Base-by-base conservation (phyloP, 2,329 filamentous ascomycete genomes). In the Penicillium frequentans region DNA sequence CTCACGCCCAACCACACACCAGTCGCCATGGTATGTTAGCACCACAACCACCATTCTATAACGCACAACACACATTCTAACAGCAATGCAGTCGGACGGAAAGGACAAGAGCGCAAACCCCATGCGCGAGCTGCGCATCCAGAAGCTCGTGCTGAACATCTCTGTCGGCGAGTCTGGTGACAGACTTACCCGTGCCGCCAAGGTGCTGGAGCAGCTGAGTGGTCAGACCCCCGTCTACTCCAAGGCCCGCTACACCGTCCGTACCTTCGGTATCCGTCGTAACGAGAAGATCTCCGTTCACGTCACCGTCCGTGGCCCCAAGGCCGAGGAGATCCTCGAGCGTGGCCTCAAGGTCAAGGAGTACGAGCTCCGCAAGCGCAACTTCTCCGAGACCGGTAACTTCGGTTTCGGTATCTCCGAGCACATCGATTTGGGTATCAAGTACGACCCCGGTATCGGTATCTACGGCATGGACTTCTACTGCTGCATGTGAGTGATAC, bases 381-480 rank as follows among this genome's bases (percentile, higher is more conserved):
- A 99, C 91, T 99, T 99, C 90, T 93, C 89, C 78, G 91, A 96
- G 88, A 98, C 93, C 70, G 95, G 95, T 80, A 96, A 97, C 90
- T 99, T 99, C 80, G 95, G 95, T 73, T 99, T 99, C 87, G 95
- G 95, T 86, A 99, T 99, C 86, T 92, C 86, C 84, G 95, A 99
- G 86, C 95, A 99, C 90, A 99, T 99, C 83, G 95, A 99, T 87
- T 87, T 99, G 75, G 95, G 95, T 77, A 99, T 99, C 91, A 99
- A 99, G 89, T 97, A 97, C 86, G 93, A 97, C 84, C 93, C 93
- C 67, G 90, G 86, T 66, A 97, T 97, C 73, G 93, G 93, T 88
- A 97, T 97, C 81, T 97, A 96, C 86, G 93, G 95, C 80, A 99
- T 99, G 95, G 95, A 99, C 85, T 99, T 99, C 85, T 99, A 97